These are phyloP conservation scores for Aspergillus hortae DNA, from an alignment of 2,329 filamentous ascomycete species.

Conservation along the genomic window DNA sequence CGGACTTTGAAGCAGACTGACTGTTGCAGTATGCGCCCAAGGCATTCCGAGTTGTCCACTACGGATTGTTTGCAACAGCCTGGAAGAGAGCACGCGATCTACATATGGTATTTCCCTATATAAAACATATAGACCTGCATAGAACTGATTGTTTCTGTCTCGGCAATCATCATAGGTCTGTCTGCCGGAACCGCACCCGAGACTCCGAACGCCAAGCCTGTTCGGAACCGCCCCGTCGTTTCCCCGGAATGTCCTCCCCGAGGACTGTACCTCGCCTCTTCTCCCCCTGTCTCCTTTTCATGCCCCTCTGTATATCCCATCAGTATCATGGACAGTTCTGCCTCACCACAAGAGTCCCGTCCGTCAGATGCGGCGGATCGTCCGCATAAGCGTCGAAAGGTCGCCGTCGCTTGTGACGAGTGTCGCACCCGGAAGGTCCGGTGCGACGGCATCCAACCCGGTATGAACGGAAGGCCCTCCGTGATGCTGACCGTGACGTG, in stretches of 20 bases:
- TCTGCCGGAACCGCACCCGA: background rate
- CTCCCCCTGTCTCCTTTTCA: background rate
- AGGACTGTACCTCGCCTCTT: background rate
- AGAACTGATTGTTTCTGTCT: no score
- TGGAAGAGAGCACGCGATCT: no score
- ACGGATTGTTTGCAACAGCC: background rate
- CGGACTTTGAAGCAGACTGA: background rate
- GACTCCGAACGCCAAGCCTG: background rate
- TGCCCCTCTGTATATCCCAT: background rate
- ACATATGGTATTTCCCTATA: no score
- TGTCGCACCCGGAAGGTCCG: conserved; percentile 16
- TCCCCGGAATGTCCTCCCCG: no score
- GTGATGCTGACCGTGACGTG: background rate
- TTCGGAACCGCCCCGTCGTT: background rate
- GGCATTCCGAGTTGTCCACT: background rate
- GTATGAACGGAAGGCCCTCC: conserved; percentile 1
- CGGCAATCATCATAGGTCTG: no score
- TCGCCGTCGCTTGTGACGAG: conserved; percentile 18
- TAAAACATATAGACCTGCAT: no score
- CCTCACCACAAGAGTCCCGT: background rate
- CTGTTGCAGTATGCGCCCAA: background rate
- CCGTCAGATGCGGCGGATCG: background rate
- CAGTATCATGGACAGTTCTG: conserved; percentile 1
- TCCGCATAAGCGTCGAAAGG: conserved; percentile 15
- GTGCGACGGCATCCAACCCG: conserved; percentile 18